phyloP scores from a whole-genome alignment of 2,329 filamentous ascomycete species.

The Botrytis porri region DNA sequence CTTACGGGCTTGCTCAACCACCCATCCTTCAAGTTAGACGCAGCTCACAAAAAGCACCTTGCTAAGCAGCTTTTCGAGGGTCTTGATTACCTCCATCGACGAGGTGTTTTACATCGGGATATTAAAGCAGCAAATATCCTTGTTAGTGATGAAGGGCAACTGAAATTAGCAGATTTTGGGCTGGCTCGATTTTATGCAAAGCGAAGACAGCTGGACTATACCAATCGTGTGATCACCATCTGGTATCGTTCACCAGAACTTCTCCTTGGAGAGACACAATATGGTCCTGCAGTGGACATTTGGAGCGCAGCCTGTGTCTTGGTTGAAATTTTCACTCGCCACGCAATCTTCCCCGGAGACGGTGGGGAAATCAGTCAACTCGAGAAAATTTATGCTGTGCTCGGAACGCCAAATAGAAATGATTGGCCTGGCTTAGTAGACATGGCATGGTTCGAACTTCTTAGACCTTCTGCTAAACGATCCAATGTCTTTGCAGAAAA shows the following conservation, averaged over 20 bases:
- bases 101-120: conserved; percentile 93
- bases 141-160: conserved; percentile 80
- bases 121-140: conserved; percentile 98
- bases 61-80: conserved; percentile 92
- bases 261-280: conserved; percentile 85
- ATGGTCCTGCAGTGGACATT: conserved; percentile 85
- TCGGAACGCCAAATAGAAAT: conserved; percentile 79
- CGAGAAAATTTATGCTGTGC: conserved; percentile 90
- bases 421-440: conserved; percentile 91
- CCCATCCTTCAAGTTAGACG: conserved; percentile 80
- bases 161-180: conserved; percentile 95
- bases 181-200: conserved; percentile 96
- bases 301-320: conserved; percentile 98
- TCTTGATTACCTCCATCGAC: conserved; percentile 85
- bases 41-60: conserved; percentile 87
- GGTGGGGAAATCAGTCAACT: conserved; percentile 94
- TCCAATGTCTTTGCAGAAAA: conserved; percentile 77
- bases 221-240: conserved; percentile 97
- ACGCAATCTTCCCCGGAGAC: conserved; percentile 92
- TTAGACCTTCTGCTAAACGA: conserved; percentile 72
- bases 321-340: conserved; percentile 91
- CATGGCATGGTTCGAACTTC: conserved; percentile 94
- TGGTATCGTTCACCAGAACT: conserved; percentile 94
- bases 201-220: conserved; percentile 87
- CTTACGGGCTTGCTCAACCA: conserved; percentile 93